These are phyloP conservation scores for Filobasidium uniguttulatum DNA, from an alignment of 1,284 basidiomycete species.

Conservation along the genomic window DNA sequence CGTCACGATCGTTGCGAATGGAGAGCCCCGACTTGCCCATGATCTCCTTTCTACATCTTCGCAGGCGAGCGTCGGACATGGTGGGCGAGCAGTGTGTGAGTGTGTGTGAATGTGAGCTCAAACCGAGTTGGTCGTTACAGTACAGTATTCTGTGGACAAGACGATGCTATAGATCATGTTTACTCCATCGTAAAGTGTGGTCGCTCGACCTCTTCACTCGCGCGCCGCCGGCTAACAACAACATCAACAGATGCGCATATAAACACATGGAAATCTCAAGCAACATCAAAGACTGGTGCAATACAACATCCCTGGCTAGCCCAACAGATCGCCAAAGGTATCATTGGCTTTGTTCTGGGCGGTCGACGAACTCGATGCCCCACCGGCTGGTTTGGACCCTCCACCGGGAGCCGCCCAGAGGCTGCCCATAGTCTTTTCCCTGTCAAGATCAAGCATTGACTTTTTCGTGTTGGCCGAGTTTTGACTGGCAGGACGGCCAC, in stretches of 20 bases:
- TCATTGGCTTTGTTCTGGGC: slow-evolving; percentile 1
- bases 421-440: slow-evolving; percentile 62
- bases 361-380: background rate
- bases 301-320: slow-evolving; percentile 1
- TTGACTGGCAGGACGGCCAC: background rate
- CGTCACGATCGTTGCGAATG: background rate
- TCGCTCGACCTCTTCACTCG: too few species aligned
- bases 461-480: slow-evolving; percentile 38
- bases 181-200: too few species aligned
- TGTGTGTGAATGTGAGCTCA: too few species aligned
- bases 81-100: too few species aligned
- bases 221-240: too few species aligned
- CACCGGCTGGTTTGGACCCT: background rate
- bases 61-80: slow-evolving; percentile 62
- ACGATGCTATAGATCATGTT: too few species aligned
- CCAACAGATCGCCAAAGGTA: slow-evolving; percentile 8
- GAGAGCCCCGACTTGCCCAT: slow-evolving; percentile 44
- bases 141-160: too few species aligned
- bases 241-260: too few species aligned
- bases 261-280: too few species aligned
- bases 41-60: slow-evolving; percentile 86
- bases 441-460: slow-evolving; percentile 73
- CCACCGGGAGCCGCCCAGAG: slow-evolving; percentile 46
- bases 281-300: too few species aligned
- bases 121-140: too few species aligned